Evolutionary conservation across 2,329 filamentous ascomycete species (phyloP).

Genomic region (Metarhizium robertsii): DNA sequence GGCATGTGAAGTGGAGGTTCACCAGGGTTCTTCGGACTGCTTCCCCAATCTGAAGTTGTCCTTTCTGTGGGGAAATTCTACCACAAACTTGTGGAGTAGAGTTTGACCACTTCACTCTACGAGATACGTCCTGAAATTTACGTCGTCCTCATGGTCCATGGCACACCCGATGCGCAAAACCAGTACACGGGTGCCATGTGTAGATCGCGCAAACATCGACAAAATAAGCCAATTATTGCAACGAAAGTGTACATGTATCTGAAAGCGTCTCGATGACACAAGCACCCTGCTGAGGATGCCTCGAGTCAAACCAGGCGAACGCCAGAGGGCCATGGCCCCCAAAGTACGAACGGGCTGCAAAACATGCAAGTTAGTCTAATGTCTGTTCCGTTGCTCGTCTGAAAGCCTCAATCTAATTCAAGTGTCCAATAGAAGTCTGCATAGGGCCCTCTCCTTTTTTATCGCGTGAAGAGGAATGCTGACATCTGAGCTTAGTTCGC

Average conservation of each 20-base stretch:
- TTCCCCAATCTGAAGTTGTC: not conserved
- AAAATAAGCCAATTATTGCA: not conserved
- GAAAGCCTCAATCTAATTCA: not conserved
- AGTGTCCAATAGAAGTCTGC: not conserved
- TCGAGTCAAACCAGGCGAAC: slow-evolving; percentile 6
- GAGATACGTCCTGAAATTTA: not conserved
- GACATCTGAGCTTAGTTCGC: slow-evolving; percentile 4
- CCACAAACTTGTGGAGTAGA: not conserved
- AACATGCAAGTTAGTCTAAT: slow-evolving; percentile 7
- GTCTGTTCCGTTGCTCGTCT: not conserved
- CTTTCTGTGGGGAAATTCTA: not conserved
- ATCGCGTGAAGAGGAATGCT: not conserved
- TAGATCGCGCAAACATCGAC: not conserved
- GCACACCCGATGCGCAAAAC: not conserved
- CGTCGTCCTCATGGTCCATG: not conserved
- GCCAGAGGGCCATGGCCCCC: slow-evolving; percentile 6
- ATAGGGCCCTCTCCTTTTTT: not conserved
- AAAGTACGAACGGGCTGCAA: slow-evolving; percentile 7
- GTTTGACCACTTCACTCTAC: not conserved
- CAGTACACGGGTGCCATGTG: not conserved
- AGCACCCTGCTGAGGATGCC: slow-evolving; percentile 1
- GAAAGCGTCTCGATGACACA: not conserved
- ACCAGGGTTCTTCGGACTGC: not conserved
- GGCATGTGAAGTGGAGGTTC: not conserved
- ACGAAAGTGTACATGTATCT: not conserved